Percentiles rank a stretch among this genome's conserved stretches.
phyloP scores from a whole-genome alignment of 345 rosid species.

The Corchorus olitorius region DNA sequence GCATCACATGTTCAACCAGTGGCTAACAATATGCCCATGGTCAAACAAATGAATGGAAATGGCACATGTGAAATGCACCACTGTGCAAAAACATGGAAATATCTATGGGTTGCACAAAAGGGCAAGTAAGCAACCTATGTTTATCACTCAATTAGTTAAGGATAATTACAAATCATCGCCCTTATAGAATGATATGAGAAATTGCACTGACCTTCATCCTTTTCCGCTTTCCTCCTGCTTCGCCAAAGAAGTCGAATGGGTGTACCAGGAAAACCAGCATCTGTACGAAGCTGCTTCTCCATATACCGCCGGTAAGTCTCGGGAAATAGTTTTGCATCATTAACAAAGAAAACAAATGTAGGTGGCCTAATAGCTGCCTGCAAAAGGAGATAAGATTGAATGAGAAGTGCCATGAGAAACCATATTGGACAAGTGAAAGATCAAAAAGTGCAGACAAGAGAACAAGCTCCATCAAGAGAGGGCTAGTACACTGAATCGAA shows the following conservation, averaged over 20 bases:
- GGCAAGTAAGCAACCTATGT: background rate
- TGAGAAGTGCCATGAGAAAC: background rate
- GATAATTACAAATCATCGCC: background rate
- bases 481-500: background rate
- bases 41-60: background rate
- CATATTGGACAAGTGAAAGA: background rate
- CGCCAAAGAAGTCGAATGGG: conserved; percentile 96
- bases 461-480: background rate
- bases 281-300: conserved; percentile 91
- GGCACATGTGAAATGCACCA: background rate
- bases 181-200: background rate
- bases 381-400: conserved; percentile 26
- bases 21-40: background rate
- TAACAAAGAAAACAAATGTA: conserved; percentile 92
- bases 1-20: background rate
- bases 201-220: conserved; percentile 47
- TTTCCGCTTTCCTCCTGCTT: conserved; percentile 76
- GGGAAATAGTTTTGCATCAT: conserved; percentile 84
- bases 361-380: conserved; percentile 99
- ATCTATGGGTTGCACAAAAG: background rate
- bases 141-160: background rate
- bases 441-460: background rate
- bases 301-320: conserved; percentile 87
- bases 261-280: conserved; percentile 87
- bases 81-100: too few species aligned